These are phyloP conservation scores for Catunica adiposa DNA, from an alignment of 2,329 filamentous ascomycete species.

Conservation along the genomic window DNA sequence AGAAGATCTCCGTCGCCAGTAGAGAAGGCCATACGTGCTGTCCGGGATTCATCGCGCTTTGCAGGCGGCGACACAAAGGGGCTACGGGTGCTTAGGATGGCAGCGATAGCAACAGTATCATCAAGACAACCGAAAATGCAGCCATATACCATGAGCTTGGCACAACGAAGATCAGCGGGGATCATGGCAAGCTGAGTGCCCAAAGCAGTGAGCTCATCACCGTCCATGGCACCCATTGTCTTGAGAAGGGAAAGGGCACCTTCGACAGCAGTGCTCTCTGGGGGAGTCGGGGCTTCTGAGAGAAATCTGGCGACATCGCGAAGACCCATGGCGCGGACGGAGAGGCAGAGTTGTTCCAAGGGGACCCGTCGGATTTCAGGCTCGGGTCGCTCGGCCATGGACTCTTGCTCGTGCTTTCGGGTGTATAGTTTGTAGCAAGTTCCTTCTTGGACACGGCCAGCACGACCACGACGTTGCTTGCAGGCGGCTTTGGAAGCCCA, in stretches of 20 bases:
- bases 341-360: slow-evolving; percentile 83
- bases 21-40: slow-evolving; percentile 58
- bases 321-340: slow-evolving; percentile 88
- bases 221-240: slow-evolving; percentile 78
- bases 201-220: slow-evolving; percentile 72
- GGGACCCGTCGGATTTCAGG: slow-evolving; percentile 89
- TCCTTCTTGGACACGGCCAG: slow-evolving; percentile 79
- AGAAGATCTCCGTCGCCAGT: slow-evolving; percentile 71
- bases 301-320: slow-evolving; percentile 68
- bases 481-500: slow-evolving; percentile 91
- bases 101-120: slow-evolving; percentile 72
- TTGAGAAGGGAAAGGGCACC: slow-evolving; percentile 64
- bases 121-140: slow-evolving; percentile 87
- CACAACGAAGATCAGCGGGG: slow-evolving; percentile 79
- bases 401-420: slow-evolving; percentile 54
- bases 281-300: slow-evolving; percentile 73
- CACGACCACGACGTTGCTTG: slow-evolving; percentile 84
- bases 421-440: slow-evolving; percentile 95
- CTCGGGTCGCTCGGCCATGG: slow-evolving; percentile 78
- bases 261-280: slow-evolving; percentile 69
- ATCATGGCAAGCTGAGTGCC: slow-evolving; percentile 90
- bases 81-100: slow-evolving; percentile 75
- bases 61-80: slow-evolving; percentile 67
- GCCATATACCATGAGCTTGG: slow-evolving; percentile 90
- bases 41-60: slow-evolving; percentile 65